These are phyloP conservation scores for Coprinopsis strossmayeri DNA, from an alignment of 768 basidiomycete genomes.

Conservation along the genomic window DNA sequence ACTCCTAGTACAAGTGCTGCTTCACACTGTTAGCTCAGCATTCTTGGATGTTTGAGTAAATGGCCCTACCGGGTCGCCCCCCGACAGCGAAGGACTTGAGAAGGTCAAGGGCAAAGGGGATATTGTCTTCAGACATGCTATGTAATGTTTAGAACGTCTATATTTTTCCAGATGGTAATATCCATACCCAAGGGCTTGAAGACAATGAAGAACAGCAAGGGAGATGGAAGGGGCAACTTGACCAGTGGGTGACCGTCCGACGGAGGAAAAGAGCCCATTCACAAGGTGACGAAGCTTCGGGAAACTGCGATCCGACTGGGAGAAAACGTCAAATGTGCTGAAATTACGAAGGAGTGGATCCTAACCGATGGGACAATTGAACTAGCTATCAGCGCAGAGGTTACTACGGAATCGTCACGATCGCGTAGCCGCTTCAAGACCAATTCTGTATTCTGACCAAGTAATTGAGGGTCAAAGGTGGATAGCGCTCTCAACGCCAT, in stretches of 20 bases:
- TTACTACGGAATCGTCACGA: conserved; percentile 33
- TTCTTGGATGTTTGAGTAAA: neutral
- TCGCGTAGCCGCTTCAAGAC: conserved; percentile 38
- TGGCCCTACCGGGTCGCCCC: conserved; percentile 3
- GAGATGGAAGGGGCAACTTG: conserved; percentile 5
- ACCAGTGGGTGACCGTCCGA: neutral
- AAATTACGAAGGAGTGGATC: neutral
- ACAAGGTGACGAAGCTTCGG: neutral
- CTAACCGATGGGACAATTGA: conserved; percentile 5
- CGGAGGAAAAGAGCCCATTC: conserved; percentile 2
- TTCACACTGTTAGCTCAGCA: conserved; percentile 3
- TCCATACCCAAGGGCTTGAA: conserved; percentile 25
- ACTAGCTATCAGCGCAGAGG: conserved; percentile 37
- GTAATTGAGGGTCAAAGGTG: conserved; percentile 34
- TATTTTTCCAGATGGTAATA: neutral
- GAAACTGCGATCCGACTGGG: conserved; percentile 6
- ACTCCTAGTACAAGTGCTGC: conserved; percentile 26
- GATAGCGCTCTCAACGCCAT: conserved; percentile 52
- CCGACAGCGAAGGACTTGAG: conserved; percentile 19
- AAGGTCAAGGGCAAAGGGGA: conserved; percentile 19
- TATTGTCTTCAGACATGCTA: conserved; percentile 19
- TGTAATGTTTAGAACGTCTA: too few species aligned
- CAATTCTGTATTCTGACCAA: conserved; percentile 34
- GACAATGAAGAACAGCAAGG: conserved; percentile 18
- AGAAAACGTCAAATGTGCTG: neutral